Evolutionary conservation across 2,329 filamentous ascomycete species (phyloP).

Genomic region (Colletotrichum sp.): DNA sequence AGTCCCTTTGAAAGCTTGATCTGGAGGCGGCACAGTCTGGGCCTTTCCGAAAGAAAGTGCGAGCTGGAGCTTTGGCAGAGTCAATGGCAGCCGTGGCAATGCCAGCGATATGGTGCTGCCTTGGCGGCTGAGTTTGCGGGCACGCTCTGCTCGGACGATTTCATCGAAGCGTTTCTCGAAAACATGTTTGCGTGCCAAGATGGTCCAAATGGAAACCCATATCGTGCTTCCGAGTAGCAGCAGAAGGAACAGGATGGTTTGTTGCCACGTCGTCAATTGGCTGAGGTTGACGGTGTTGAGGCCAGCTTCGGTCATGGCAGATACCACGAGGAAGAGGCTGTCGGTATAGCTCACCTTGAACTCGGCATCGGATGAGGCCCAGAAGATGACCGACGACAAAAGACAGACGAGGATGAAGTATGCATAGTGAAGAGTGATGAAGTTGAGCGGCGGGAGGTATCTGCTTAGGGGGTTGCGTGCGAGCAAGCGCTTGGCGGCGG

Average conservation of each 20-base stretch:
- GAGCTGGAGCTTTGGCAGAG: background rate
- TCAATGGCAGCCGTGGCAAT: background rate
- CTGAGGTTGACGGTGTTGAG: constrained; percentile 72
- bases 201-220: constrained; percentile 68
- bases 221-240: constrained; percentile 71
- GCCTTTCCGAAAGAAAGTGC: background rate
- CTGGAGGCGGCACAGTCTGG: background rate
- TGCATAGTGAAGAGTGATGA: constrained; percentile 68
- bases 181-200: constrained; percentile 62
- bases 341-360: constrained; percentile 64
- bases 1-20: background rate
- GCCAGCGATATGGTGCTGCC: background rate
- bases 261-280: constrained; percentile 70
- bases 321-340: constrained; percentile 69
- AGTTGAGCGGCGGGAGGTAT: constrained; percentile 53
- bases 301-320: constrained; percentile 71
- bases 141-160: constrained; percentile 49
- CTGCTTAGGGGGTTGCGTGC: background rate
- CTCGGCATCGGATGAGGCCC: constrained; percentile 56
- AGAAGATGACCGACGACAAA: constrained; percentile 66
- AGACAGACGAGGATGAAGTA: constrained; percentile 67
- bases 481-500: background rate
- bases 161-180: constrained; percentile 67
- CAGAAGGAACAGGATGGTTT: constrained; percentile 67
- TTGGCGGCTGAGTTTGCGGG: constrained; percentile 27